These are phyloP conservation scores for Leccinum subgranulosum DNA, from an alignment of 768 basidiomycete genomes.

Conservation along the genomic window DNA sequence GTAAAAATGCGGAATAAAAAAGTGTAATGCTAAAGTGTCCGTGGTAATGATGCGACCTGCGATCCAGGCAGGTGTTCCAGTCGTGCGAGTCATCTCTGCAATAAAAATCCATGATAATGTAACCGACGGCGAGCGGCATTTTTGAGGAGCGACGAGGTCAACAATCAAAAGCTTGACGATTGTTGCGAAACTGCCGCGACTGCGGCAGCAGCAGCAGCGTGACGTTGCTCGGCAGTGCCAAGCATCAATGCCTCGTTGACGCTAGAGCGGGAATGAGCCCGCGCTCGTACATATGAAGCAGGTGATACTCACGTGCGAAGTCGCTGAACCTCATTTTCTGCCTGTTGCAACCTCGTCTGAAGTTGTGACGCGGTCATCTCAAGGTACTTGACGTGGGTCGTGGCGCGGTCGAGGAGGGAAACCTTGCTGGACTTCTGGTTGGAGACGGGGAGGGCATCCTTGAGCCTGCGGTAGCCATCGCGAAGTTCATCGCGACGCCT, in stretches of 20 bases:
- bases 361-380: conserved; percentile 75
- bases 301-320: conserved; percentile 52
- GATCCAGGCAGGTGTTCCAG: conserved; percentile 54
- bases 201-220: conserved; percentile 56
- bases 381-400: conserved; percentile 83
- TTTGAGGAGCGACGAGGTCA: conserved; percentile 18
- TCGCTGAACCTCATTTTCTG: conserved; percentile 77
- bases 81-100: conserved; percentile 37
- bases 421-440: conserved; percentile 96
- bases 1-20: conserved; percentile 43
- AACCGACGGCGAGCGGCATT: conserved; percentile 30
- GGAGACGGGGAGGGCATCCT: conserved; percentile 83
- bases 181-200: conserved; percentile 49
- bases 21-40: conserved; percentile 39
- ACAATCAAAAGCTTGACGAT: conserved; percentile 45
- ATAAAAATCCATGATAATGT: conserved; percentile 39
- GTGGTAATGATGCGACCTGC: conserved; percentile 55
- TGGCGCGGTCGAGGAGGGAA: conserved; percentile 83
- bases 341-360: conserved; percentile 72
- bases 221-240: conserved; percentile 71
- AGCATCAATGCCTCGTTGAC: conserved; percentile 91
- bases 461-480: conserved; percentile 87
- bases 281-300: background rate
- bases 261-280: conserved; percentile 28
- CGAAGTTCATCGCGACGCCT: conserved; percentile 89